phyloP scores from a whole-genome alignment of 257 asterid genomes.

The Solanum pimpinellifolium region DNA sequence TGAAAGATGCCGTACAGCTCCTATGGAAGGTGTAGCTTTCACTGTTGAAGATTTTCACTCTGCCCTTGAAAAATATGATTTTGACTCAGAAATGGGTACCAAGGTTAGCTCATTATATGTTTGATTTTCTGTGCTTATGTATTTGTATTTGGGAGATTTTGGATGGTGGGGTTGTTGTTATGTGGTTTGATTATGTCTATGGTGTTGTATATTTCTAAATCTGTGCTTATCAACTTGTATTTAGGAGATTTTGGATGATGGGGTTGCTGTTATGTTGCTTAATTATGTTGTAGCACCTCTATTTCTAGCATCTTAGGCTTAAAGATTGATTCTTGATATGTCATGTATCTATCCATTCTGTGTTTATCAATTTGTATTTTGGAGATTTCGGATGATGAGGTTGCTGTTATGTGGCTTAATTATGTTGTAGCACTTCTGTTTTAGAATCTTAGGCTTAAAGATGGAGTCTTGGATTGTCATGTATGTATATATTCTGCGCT shows the following conservation, averaged over 20 bases:
- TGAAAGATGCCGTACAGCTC: slow-evolving; percentile 69
- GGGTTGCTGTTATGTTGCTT: background rate
- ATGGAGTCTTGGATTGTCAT: background rate
- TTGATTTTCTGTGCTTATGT: background rate
- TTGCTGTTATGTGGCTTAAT: background rate
- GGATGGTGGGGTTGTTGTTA: background rate
- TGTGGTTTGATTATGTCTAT: background rate
- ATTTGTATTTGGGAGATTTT: background rate
- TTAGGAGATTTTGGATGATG: background rate
- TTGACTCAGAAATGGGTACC: slow-evolving; percentile 74
- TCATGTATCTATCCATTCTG: background rate
- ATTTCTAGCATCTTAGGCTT: background rate
- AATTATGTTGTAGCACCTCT: background rate
- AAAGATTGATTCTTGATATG: background rate
- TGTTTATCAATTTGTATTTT: background rate
- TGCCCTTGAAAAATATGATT: slow-evolving; percentile 71
- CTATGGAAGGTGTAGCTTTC: slow-evolving; percentile 77
- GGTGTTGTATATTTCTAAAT: background rate
- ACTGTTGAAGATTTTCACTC: slow-evolving; percentile 60
- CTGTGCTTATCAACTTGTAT: background rate
- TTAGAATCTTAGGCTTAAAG: background rate
- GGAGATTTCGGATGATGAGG: background rate
- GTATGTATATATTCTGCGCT: background rate
- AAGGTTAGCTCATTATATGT: slow-evolving; percentile 25
- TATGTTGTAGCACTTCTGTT: background rate